Evolutionary conservation across 345 rosid species (phyloP), one percentile per base, ranked within the genome.

Genomic region (Bruguiera gymnorhiza): DNA sequence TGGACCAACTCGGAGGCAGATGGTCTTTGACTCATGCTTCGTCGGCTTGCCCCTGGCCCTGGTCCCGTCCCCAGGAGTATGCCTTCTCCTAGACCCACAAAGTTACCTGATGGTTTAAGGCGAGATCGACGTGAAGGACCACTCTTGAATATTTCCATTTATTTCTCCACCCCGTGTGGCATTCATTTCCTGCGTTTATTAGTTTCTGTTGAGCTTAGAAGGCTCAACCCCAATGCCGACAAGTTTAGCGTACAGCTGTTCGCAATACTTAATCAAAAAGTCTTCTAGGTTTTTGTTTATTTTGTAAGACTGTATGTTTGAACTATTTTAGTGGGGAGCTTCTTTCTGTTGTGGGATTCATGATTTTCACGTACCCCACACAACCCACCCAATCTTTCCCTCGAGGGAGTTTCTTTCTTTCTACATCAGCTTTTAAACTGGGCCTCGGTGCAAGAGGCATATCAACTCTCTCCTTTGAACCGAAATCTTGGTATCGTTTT

Each of bases 161-260:
- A 11, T 37, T 18, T 30, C 60, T 43, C 23, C 68, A 9, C 61
- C 63, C 62, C 50, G 36, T 21, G 83, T 69, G 48, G 26, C 85
- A 61, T 69, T 69, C 76, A 73, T 83, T 74, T 81, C 87, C 62
- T 68, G 77, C 72, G 36, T 63, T 63, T 27, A 31, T 57, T 24
- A 21, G 32, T 66, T 52, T 69, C 57, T 46, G 51, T 24, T 48
- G 39, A 75, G 68, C 67, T 67, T 54, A 19, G 24, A 58, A 58
- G 55, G 60, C 58, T 37, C 29, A 34, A 26, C 24, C 46, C 13
- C 58, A 36, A 32, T 16, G 31, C 57, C 57, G 20, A 6, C 57
- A 16, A 26, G 24, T 63, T 2, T 3, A 8, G 10, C 2, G 37
- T 8, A 1, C 37, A 7, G 2, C 9, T 1, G 8, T 34, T 34